Conservation (phyloP, 108 stramenopile species). For the Bacterosira constricta region DNA sequence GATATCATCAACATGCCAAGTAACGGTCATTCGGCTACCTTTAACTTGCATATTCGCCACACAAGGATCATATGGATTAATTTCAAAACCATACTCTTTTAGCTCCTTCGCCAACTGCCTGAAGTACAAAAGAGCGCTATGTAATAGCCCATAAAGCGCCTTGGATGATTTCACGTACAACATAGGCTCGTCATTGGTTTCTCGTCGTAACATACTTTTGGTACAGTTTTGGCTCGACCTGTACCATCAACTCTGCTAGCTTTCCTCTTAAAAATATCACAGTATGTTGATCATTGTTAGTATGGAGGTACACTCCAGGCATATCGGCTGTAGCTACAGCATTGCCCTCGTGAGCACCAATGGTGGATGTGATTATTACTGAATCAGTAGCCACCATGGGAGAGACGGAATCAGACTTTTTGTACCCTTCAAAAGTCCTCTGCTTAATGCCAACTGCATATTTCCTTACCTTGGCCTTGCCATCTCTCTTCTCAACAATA, state of each 20-base stretch:
- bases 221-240: constrained; percentile 33
- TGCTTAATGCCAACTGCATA: too few relatives aligned
- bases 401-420: constrained; percentile 34
- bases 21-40: constrained; percentile 30
- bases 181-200: background rate
- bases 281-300: constrained; percentile 21
- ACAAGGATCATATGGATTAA: constrained; percentile 48
- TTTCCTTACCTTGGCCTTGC: too few relatives aligned
- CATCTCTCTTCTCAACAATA: too few relatives aligned
- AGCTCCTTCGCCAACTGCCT: constrained; percentile 1
- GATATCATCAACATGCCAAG: constrained; percentile 50
- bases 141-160: constrained; percentile 12
- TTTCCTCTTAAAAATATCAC: constrained; percentile 25
- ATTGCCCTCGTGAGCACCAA: constrained; percentile 49
- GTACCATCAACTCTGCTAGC: constrained; percentile 30
- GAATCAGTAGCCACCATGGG: constrained; percentile 35
- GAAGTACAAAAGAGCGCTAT: constrained; percentile 1
- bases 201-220: constrained; percentile 11
- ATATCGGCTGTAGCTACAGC: constrained; percentile 56
- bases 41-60: constrained; percentile 30
- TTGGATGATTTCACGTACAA: constrained; percentile 8
- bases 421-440: too few relatives aligned
- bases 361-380: constrained; percentile 31
- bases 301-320: constrained; percentile 56
- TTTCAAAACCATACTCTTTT: background rate